Conservation (phyloP, 148 eudicot genomes). For the Vaccinium darrowii region DNA sequence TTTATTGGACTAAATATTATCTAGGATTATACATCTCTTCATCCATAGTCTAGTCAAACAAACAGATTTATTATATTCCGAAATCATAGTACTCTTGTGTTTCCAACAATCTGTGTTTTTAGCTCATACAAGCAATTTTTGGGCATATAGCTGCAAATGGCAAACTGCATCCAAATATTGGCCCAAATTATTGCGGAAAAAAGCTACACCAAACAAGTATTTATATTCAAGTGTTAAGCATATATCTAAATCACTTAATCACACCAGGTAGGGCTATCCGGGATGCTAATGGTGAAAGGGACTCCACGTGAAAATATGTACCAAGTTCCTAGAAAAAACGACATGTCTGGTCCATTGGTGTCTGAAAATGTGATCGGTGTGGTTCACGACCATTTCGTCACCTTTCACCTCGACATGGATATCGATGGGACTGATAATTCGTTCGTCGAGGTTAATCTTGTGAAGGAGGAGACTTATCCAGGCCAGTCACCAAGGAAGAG, state of each 20-base stretch:
- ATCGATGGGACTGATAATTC: conserved; percentile 74
- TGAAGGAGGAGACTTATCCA: conserved; percentile 46
- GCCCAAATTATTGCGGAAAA: not conserved
- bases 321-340: conserved; percentile 17
- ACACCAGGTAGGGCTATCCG: conserved; percentile 36
- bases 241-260: not conserved
- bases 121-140: no score
- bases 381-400: conserved; percentile 86
- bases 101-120: no score
- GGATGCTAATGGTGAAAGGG: conserved; percentile 47
- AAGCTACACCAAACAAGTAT: not conserved
- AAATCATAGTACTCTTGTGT: no score
- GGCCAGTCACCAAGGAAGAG: conserved; percentile 76
- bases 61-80: no score
- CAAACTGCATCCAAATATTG: not conserved
- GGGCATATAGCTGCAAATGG: not conserved
- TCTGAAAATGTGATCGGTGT: conserved; percentile 89
- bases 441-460: conserved; percentile 75
- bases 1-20: no score
- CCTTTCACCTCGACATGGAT: conserved; percentile 93
- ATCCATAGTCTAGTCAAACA: no score
- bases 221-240: not conserved
- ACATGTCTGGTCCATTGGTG: conserved; percentile 33
- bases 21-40: no score
- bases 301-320: conserved; percentile 26